These are phyloP conservation scores for Balansia obtecta DNA, from an alignment of 2,329 filamentous ascomycete species.

Conservation along the genomic window DNA sequence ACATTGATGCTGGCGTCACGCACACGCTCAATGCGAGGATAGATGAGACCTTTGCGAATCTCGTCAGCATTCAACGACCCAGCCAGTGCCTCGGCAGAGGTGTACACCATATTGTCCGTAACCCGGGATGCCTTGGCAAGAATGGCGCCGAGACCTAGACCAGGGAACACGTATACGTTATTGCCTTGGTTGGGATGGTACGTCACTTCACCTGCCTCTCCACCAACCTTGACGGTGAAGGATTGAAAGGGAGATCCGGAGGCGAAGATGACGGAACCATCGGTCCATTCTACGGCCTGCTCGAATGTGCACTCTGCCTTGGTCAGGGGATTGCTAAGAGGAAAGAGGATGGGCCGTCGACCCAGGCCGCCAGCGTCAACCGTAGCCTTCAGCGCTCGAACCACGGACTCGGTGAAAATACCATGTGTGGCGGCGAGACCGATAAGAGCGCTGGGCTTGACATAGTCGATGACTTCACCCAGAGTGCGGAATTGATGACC, in stretches of 20 bases:
- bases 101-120: slow-evolving; percentile 96
- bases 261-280: slow-evolving; percentile 85
- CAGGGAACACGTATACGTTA: slow-evolving; percentile 90
- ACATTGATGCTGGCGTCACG: slow-evolving; percentile 80
- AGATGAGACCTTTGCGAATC: slow-evolving; percentile 71
- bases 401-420: slow-evolving; percentile 79
- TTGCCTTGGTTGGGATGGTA: slow-evolving; percentile 77
- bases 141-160: slow-evolving; percentile 86
- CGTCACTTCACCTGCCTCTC: slow-evolving; percentile 43
- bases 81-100: slow-evolving; percentile 70
- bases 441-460: slow-evolving; percentile 88
- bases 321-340: slow-evolving; percentile 86
- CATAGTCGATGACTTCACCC: slow-evolving; percentile 84
- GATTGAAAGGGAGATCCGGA: slow-evolving; percentile 86
- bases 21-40: slow-evolving; percentile 83
- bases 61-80: slow-evolving; percentile 71
- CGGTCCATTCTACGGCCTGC: slow-evolving; percentile 80
- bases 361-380: slow-evolving; percentile 54
- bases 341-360: slow-evolving; percentile 83
- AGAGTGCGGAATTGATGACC: slow-evolving; percentile 65
- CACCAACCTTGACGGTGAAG: slow-evolving; percentile 48
- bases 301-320: slow-evolving; percentile 98
- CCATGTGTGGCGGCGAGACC: slow-evolving; percentile 90
- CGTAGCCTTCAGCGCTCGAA: slow-evolving; percentile 55
- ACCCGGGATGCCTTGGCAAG: slow-evolving; percentile 76